phyloP scores from a whole-genome alignment of 2,329 filamentous ascomycete genomes.

The Paracamarosporium sp. region DNA sequence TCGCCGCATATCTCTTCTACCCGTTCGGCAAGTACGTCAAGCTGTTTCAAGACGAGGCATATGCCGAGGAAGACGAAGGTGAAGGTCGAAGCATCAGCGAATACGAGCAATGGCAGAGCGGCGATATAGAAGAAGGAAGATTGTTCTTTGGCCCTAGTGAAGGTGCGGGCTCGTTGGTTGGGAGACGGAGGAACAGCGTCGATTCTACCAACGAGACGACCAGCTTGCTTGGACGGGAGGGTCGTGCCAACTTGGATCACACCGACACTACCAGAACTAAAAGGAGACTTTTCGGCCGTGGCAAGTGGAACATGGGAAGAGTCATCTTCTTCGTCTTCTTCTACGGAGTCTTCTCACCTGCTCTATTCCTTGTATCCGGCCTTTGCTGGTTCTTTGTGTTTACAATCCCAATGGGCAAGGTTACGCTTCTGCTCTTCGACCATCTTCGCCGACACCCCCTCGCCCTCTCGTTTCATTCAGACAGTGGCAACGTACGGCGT shows the following conservation, averaged over 20 bases:
- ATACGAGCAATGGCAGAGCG: slow-evolving; percentile 99
- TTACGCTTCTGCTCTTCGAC: slow-evolving; percentile 86
- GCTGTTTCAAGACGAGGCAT: slow-evolving; percentile 90
- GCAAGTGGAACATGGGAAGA: slow-evolving; percentile 92
- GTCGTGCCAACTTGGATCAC: slow-evolving; percentile 55
- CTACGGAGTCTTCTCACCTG: slow-evolving; percentile 88
- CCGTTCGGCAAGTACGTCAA: slow-evolving; percentile 97
- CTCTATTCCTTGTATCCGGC: slow-evolving; percentile 82
- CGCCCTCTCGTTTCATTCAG: slow-evolving; percentile 90
- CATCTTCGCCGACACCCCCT: slow-evolving; percentile 92
- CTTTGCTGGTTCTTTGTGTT: slow-evolving; percentile 98
- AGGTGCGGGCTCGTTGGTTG: slow-evolving; percentile 76
- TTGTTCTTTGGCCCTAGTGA: slow-evolving; percentile 89
- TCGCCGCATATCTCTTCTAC: slow-evolving; percentile 88
- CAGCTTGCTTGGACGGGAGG: slow-evolving; percentile 77
- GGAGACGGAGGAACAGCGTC: slow-evolving; percentile 84
- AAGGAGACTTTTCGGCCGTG: slow-evolving; percentile 88
- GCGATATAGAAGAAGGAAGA: slow-evolving; percentile 92
- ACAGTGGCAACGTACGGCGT: slow-evolving; percentile 75
- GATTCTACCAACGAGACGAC: slow-evolving; percentile 91
- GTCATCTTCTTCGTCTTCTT: slow-evolving; percentile 97
- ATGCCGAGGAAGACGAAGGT: slow-evolving; percentile 91
- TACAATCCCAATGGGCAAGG: slow-evolving; percentile 97
- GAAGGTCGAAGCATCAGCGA: slow-evolving; percentile 97
- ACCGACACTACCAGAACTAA: slow-evolving; percentile 63